These are phyloP conservation scores for Cryptococcus neoformans DNA, from an alignment of 1,284 basidiomycete genomes.

Conservation along the genomic window DNA sequence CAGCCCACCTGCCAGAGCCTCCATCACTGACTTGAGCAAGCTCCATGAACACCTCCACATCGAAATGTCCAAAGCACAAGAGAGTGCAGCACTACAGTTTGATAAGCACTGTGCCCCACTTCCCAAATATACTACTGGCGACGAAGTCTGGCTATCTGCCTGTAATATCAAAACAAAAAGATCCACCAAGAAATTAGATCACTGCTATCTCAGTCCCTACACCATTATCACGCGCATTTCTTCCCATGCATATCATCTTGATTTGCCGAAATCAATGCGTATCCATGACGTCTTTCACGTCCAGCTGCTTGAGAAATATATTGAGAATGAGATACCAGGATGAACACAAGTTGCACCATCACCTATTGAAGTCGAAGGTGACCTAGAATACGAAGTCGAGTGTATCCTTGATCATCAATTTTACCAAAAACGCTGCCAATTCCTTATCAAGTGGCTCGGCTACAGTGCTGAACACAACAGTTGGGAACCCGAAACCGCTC, in stretches of 20 bases:
- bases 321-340: neutral
- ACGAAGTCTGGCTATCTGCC: constrained; percentile 48
- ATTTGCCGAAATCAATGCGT: constrained; percentile 3
- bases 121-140: constrained; percentile 16
- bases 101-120: neutral
- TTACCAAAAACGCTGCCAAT: neutral
- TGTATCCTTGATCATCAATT: neutral
- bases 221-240: constrained; percentile 1
- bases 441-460: neutral
- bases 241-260: constrained; percentile 5
- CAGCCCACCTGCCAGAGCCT: neutral
- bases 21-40: neutral
- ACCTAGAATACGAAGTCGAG: neutral
- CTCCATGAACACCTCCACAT: neutral
- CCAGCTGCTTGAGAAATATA: constrained; percentile 1
- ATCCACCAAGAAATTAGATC: constrained; percentile 50
- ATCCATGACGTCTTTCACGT: constrained; percentile 13
- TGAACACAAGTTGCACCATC: neutral
- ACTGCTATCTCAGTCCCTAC: constrained; percentile 40
- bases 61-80: neutral
- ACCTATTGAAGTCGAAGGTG: neutral
- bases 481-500: neutral
- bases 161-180: constrained; percentile 49
- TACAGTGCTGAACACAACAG: neutral
- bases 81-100: no score